phyloP scores from a whole-genome alignment of 139 green algal species.

The Klebsormidium nitens region DNA sequence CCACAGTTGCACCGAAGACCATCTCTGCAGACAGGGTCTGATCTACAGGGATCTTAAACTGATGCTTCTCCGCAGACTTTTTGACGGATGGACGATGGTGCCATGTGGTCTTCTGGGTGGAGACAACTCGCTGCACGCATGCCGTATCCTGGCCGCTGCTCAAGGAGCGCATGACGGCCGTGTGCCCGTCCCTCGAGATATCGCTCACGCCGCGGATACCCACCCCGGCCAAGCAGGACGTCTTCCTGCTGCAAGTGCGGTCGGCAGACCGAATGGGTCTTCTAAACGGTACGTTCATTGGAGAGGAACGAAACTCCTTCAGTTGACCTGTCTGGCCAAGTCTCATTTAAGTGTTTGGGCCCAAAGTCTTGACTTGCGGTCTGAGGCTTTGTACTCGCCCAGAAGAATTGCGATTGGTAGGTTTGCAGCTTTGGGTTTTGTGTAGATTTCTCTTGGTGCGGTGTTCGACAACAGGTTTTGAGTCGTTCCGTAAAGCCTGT shows the following conservation, averaged over 20 bases:
- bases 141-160: conserved; percentile 32
- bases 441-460: background rate
- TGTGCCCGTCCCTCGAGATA: conserved; percentile 15
- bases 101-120: conserved; percentile 32
- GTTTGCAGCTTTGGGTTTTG: conserved; percentile 15
- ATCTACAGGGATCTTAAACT: no score
- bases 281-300: conserved; percentile 27
- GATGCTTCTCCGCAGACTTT: conserved; percentile 12
- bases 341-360: conserved; percentile 8
- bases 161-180: conserved; percentile 25
- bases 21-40: no score
- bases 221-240: background rate
- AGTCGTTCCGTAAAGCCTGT: no score
- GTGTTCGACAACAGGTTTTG: no score
- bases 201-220: background rate
- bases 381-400: background rate
- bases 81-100: conserved; percentile 34
- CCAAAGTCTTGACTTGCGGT: background rate
- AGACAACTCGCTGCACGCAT: background rate
- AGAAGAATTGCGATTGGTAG: background rate
- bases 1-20: no score
- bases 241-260: conserved; percentile 33
- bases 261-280: conserved; percentile 23
- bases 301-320: no score
- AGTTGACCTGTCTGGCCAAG: no score